These are phyloP conservation scores for Suillus clintonianus DNA, from an alignment of 768 basidiomycete genomes.

Conservation along the genomic window DNA sequence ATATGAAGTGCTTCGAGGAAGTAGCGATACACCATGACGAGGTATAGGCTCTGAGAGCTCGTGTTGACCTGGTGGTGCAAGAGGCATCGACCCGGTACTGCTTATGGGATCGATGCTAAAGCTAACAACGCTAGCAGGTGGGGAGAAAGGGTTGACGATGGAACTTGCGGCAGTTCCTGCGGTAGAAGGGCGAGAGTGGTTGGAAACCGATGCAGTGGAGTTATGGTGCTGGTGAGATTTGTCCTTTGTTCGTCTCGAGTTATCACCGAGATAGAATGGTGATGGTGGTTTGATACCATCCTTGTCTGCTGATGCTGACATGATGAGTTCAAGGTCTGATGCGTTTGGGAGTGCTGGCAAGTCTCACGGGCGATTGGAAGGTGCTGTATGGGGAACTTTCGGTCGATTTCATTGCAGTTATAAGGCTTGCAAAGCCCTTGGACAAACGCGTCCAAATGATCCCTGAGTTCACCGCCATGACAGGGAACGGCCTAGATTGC, in stretches of 20 bases:
- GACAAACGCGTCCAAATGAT: constrained; percentile 1
- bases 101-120: constrained; percentile 39
- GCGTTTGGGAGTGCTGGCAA: not conserved
- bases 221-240: constrained; percentile 20
- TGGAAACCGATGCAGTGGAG: constrained; percentile 9
- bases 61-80: constrained; percentile 12
- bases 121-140: constrained; percentile 49
- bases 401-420: not conserved
- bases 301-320: not conserved
- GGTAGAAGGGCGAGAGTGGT: constrained; percentile 23
- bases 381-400: not conserved
- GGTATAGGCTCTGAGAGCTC: constrained; percentile 31
- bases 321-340: not conserved
- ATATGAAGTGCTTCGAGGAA: constrained; percentile 42
- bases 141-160: constrained; percentile 50
- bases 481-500: constrained; percentile 7
- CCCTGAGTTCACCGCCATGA: not conserved
- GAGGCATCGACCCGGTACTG: constrained; percentile 22
- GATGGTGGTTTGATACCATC: constrained; percentile 1
- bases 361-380: not conserved
- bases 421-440: not conserved
- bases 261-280: constrained; percentile 13
- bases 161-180: constrained; percentile 18
- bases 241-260: not conserved
- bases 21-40: constrained; percentile 40